Evolutionary conservation across 2,329 filamentous ascomycete species (phyloP), one percentile per base, ranked within the genome.

Genomic region (Colletotrichum sp.): DNA sequence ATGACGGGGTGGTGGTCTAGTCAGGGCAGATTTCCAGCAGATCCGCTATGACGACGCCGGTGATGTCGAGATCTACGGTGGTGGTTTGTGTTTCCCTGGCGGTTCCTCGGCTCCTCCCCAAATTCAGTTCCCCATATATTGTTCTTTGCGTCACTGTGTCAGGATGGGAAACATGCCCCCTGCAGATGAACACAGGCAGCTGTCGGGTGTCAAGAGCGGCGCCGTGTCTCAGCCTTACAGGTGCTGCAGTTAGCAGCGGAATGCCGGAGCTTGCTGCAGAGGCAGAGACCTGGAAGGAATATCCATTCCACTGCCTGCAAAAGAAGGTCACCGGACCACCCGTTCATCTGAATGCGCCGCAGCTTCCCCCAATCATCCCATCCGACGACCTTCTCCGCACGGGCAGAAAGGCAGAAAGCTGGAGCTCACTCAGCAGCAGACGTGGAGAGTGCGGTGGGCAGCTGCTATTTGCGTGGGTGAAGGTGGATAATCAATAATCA

Each of bases 1-100:
- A 5, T 13, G 18, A 4, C 7, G 4, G 6, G 28, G 12, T 9
- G 8, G 32, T 60, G 10, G 30, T 32, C 49, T 71, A 74, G 66
- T 30, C 71, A 65, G 59, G 71, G 32, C 71, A 59, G 63, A n/a
- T 16, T 28, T 44, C 39, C 39, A 44, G 13, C 6, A 36, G 72
- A 60, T 72, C 63, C 70, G 73, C 73, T 73, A 75, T 76, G 73
- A 76, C 73, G 73, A 44, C 39, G 39, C 69, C 70, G 64, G 73
- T 76, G 69, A 76, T 76, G 73, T 76, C 63, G 73, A 49, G 63
- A 67, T 72, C 64, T 72, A 68, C 70, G 26, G 62, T 32, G 55
- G 32, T 68, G 49, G 39, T 44, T 44, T 44, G 39, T 44, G 39
- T 68, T 60, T 57, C 62, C 70, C n/a, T 72, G 62, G 44, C 30